Conservation (phyloP, 768 basidiomycete genomes). For the Panellus pusillus region DNA sequence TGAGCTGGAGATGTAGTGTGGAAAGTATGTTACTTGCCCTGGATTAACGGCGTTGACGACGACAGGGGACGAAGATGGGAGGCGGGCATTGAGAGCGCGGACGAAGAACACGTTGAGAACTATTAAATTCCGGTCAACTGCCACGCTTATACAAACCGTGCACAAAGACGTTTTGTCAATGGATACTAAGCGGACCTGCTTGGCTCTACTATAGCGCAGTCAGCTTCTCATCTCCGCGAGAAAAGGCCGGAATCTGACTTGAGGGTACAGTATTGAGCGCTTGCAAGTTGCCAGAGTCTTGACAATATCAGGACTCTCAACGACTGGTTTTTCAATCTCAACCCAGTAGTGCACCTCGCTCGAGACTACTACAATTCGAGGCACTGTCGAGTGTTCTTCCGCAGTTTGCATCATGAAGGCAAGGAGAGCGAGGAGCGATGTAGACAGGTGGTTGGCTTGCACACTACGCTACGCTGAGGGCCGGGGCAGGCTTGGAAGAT, state of each 20-base stretch:
- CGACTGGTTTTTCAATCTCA: not conserved
- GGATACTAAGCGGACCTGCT: no score
- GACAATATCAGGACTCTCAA: slow-evolving; percentile 16
- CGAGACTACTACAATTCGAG: slow-evolving; percentile 25
- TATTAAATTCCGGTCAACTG: no score
- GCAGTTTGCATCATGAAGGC: slow-evolving; percentile 28
- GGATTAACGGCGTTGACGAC: slow-evolving; percentile 41
- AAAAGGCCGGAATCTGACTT: no score
- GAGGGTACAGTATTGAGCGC: no score
- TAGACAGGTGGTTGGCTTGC: slow-evolving; percentile 33
- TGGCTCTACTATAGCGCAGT: no score
- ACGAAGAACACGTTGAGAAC: slow-evolving; percentile 42
- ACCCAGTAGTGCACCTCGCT: slow-evolving; percentile 26
- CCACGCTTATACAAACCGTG: no score
- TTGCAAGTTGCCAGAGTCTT: slow-evolving; percentile 18
- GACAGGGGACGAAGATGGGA: slow-evolving; percentile 27
- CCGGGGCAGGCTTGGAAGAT: no score
- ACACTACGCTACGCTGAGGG: slow-evolving; percentile 18
- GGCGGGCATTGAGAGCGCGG: slow-evolving; percentile 34
- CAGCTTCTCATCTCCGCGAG: no score
- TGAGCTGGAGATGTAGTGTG: no score
- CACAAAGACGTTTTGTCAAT: no score
- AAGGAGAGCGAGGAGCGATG: slow-evolving; percentile 28
- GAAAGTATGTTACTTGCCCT: no score
- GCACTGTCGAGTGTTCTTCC: not conserved